phyloP scores from a whole-genome alignment of 352 stramenopile genomes.

The Phytophthora brassicae region DNA sequence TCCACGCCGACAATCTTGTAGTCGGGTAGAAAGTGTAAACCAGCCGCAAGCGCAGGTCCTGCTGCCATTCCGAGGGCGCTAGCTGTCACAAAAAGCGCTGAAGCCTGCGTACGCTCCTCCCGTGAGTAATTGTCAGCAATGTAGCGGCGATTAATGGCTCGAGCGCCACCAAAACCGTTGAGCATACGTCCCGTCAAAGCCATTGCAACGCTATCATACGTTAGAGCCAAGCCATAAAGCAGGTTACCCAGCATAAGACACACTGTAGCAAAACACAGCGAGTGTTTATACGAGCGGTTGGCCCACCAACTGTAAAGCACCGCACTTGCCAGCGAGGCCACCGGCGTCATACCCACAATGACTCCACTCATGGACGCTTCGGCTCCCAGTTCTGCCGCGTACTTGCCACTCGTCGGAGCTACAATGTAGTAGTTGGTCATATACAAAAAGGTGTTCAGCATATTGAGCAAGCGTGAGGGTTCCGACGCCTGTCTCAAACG shows the following conservation, averaged over 20 bases:
- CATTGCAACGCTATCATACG: conserved; percentile 83
- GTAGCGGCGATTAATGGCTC: conserved; percentile 91
- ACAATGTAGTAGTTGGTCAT: conserved; percentile 99
- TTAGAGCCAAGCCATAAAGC: conserved; percentile 82
- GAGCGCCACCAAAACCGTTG: conserved; percentile 91
- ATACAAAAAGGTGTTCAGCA: conserved; percentile 95
- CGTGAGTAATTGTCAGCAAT: conserved; percentile 89
- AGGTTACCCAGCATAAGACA: conserved; percentile 88
- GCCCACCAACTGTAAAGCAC: conserved; percentile 95
- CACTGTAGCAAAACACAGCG: conserved; percentile 81
- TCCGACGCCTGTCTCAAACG: conserved; percentile 48
- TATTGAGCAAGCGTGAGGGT: conserved; percentile 90
- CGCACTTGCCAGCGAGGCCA: conserved; percentile 93
- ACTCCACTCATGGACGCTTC: conserved; percentile 90
- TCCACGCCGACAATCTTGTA: conserved; percentile 58
- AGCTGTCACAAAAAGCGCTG: conserved; percentile 91
- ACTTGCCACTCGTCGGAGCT: conserved; percentile 92
- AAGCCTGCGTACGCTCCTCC: conserved; percentile 90
- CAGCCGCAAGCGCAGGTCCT: conserved; percentile 77
- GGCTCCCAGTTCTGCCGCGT: conserved; percentile 88
- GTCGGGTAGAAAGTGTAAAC: conserved; percentile 72
- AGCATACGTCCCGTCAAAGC: conserved; percentile 90
- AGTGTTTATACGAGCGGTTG: conserved; percentile 88
- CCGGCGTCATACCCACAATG: conserved; percentile 97
- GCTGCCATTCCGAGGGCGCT: conserved; percentile 92